Evolutionary conservation across 345 rosid species (phyloP).

Genomic region (Ceriops zippeliana): DNA sequence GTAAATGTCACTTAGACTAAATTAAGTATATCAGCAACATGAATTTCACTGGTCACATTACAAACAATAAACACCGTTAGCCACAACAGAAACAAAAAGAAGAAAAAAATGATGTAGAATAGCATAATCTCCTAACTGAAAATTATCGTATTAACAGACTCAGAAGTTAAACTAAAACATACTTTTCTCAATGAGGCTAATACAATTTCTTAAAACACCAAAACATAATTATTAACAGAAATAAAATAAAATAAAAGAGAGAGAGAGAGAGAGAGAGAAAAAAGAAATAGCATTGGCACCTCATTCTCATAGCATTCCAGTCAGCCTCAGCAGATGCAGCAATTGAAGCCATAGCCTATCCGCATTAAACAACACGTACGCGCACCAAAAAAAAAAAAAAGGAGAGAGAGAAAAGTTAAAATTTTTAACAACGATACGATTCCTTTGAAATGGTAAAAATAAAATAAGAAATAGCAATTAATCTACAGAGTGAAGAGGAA

Average conservation of each 20-base stretch:
- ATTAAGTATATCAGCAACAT: no score
- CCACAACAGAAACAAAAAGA: no score
- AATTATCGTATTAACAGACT: no score
- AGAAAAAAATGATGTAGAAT: no score
- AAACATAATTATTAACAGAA: not conserved
- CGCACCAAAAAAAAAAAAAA: not conserved
- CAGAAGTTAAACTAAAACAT: no score
- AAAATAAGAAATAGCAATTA: not conserved
- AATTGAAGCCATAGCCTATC: constrained; percentile 96
- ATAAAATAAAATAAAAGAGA: not conserved
- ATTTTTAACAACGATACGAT: not conserved
- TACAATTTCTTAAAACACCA: not conserved
- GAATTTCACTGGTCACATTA: no score
- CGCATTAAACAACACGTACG: not conserved
- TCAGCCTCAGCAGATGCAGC: constrained; percentile 82
- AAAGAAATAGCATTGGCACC: constrained; percentile 31
- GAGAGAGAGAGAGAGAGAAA: not conserved
- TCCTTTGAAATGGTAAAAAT: not conserved
- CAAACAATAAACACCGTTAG: no score
- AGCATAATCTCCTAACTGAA: no score
- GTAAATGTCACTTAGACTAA: no score
- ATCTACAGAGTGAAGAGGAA: no score
- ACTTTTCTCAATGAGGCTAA: not conserved
- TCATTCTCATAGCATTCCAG: constrained; percentile 77
- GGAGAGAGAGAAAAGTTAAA: not conserved